Evolutionary conservation across 768 basidiomycete species (phyloP).

Genomic region (Collybia sp.): DNA sequence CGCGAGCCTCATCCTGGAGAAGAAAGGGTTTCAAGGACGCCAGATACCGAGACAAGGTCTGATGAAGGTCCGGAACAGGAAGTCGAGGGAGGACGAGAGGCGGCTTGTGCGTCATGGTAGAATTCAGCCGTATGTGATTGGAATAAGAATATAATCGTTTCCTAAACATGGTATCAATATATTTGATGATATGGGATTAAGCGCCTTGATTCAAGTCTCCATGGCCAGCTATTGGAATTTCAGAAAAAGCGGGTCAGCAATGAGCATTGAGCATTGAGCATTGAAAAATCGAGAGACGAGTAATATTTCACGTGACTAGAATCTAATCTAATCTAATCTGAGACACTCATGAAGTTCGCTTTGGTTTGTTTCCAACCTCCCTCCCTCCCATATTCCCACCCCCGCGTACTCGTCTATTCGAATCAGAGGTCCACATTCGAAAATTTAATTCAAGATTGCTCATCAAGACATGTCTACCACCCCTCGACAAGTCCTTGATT

Average conservation of each 20-base stretch:
- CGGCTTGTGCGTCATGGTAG: slow-evolving; percentile 15
- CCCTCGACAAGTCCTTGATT: slow-evolving; percentile 36
- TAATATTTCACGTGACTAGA: slow-evolving; percentile 17
- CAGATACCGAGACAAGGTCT: slow-evolving; percentile 75
- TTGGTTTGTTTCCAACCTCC: slow-evolving; percentile 2
- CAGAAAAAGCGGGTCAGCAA: neutral
- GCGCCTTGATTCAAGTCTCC: too few species aligned
- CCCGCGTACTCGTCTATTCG: too few species aligned
- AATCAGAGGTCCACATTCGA: too few species aligned
- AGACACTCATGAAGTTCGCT: neutral
- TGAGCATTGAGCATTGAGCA: too few species aligned
- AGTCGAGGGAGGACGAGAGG: slow-evolving; percentile 53
- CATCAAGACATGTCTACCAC: slow-evolving; percentile 16
- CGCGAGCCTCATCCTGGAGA: slow-evolving; percentile 63
- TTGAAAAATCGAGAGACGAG: too few species aligned
- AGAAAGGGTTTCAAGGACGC: slow-evolving; percentile 76
- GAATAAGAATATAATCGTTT: slow-evolving; percentile 2
- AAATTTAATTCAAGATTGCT: too few species aligned
- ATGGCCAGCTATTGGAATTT: neutral
- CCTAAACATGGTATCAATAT: slow-evolving; percentile 7
- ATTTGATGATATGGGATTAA: neutral
- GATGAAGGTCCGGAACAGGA: slow-evolving; percentile 75
- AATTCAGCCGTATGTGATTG: slow-evolving; percentile 14
- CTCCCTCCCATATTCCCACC: too few species aligned
- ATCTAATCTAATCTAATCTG: slow-evolving; percentile 25